Conservation (phyloP, 768 basidiomycete species). For the Auricularia auricula-judae region DNA sequence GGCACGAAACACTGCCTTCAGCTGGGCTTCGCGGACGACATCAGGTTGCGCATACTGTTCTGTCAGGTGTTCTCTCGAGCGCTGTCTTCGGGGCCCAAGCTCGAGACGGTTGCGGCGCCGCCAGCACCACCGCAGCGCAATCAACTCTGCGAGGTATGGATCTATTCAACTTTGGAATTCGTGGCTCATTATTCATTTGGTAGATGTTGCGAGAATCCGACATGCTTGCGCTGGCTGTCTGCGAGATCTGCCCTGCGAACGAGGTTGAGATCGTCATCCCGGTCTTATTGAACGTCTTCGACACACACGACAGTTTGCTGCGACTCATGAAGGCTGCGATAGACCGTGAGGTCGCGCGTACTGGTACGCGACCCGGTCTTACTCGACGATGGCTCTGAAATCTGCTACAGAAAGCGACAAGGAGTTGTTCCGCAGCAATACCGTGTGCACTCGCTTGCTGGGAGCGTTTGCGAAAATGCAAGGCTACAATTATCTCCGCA, state of each 20-base stretch:
- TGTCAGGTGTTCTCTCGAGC: conserved; percentile 77
- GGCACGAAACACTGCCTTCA: conserved; percentile 82
- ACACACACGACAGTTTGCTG: conserved; percentile 62
- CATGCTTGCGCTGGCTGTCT: conserved; percentile 70
- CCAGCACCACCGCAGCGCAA: conserved; percentile 36
- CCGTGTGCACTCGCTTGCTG: conserved; percentile 76
- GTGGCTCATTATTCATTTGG: background rate
- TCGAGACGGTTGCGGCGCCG: conserved; percentile 48
- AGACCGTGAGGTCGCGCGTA: conserved; percentile 69
- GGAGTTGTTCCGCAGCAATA: conserved; percentile 79
- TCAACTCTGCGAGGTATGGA: conserved; percentile 47
- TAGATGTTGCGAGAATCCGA: conserved; percentile 30
- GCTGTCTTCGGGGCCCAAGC: conserved; percentile 68
- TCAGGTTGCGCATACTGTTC: conserved; percentile 64
- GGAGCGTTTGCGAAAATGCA: conserved; percentile 82
- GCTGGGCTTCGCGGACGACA: conserved; percentile 64
- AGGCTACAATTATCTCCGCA: conserved; percentile 84
- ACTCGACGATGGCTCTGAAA: background rate
- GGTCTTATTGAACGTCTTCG: conserved; percentile 77
- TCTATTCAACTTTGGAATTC: too few relatives aligned
- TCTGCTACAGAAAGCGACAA: conserved; percentile 55
- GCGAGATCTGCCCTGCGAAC: conserved; percentile 67
- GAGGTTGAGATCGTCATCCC: conserved; percentile 77
- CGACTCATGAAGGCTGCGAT: conserved; percentile 73
- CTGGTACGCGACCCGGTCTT: conserved; percentile 35